Evolutionary conservation across 106 monocot genomes (phyloP).

Genomic region (Acorus gramineus): DNA sequence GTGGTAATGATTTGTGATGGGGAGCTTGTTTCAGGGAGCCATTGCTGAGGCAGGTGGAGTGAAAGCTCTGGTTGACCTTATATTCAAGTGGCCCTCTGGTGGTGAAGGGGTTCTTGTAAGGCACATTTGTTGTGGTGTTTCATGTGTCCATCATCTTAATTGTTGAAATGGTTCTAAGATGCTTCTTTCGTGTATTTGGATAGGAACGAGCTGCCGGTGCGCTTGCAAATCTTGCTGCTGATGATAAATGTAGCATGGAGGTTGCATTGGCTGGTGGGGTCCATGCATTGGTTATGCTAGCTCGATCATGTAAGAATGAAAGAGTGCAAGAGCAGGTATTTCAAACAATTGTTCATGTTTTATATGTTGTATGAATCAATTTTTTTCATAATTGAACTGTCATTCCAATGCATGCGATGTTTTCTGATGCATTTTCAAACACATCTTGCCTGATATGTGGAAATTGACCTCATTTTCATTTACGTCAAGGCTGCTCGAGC

Average conservation of each 20-base stretch:
- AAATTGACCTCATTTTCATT: no score
- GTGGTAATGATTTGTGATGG: not conserved
- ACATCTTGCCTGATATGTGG: no score
- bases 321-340: slow-evolving; percentile 98
- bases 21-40: slow-evolving; percentile 40
- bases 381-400: no score
- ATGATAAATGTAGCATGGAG: slow-evolving; percentile 96
- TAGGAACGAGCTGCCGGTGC: slow-evolving; percentile 99
- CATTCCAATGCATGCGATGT: no score
- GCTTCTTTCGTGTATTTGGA: slow-evolving; percentile 9
- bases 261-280: slow-evolving; percentile 89
- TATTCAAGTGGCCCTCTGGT: slow-evolving; percentile 80
- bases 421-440: no score
- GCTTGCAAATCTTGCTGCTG: slow-evolving; percentile 94
- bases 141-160: not conserved
- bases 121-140: not conserved
- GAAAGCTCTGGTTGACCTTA: slow-evolving; percentile 94
- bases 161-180: not conserved
- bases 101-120: slow-evolving; percentile 93
- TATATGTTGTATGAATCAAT: no score
- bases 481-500: slow-evolving; percentile 75
- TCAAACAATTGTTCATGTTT: no score
- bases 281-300: slow-evolving; percentile 86
- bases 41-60: slow-evolving; percentile 89
- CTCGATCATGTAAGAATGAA: slow-evolving; percentile 83